Evolutionary conservation across 2,329 filamentous ascomycete species (phyloP), one percentile per base, ranked within the genome.

Genomic region (Fusarium mangiferae): DNA sequence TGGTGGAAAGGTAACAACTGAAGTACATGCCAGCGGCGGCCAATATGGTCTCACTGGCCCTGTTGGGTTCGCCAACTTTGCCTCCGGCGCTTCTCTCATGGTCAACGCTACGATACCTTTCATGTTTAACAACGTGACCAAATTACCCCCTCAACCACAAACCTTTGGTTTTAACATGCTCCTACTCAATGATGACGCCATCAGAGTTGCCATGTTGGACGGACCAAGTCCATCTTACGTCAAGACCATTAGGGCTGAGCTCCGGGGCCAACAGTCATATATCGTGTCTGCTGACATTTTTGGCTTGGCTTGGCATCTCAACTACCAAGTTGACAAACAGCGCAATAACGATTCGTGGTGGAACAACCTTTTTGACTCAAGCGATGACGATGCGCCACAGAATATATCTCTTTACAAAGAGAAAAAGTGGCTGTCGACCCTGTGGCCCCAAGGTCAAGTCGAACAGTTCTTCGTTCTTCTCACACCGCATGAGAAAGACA

Each of bases 211-310:
- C 2, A 55, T 61, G 36, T 13, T 61, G 4, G 46, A 55, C 8
- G 58, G n/a, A 11, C 58, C 58, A 13, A 54, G 46, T 10, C 20
- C 58, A 15, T 54, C 46, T 11, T 61, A 55, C 20, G 15, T 61
- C 15, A 17, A 36, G 13, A 12, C 7, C 6, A 54, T 35, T 17
- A 61, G 36, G 28, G 22, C 24, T 2, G 14, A 14, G 13, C 46
- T 60, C 13, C 22, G 9, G 20, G 18, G 57, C n/a, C 36, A 41
- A 10, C 45, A 54, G 22, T 41, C 57, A 13, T 42, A 54, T 4
- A 60, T 17, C 2, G 28, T 60, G 17, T 10, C 45, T 17, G 36
- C 45, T 5, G n/a, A 54, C 20, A 45, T 54, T 3, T 22, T 6
- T 35, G 57, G 26, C 7, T 20, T 52, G 7, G 35, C 45, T 13